Percentiles rank a stretch among this genome's conserved stretches.
Evolutionary conservation across 129 eudicot genomes (phyloP).

Genomic region (Tanacetum coccineum): DNA sequence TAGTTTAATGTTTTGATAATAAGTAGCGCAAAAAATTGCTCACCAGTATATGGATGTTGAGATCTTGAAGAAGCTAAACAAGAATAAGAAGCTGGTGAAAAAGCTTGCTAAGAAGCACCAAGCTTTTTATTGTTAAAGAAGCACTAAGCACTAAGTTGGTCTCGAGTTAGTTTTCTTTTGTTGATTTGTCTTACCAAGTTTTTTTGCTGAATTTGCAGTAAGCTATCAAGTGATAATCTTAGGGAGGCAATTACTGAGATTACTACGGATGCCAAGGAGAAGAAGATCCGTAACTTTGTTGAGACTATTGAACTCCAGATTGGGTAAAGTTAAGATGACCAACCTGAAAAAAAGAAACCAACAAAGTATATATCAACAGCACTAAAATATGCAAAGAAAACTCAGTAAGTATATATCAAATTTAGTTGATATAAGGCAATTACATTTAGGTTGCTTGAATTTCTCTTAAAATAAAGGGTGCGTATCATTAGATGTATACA

Average conservation of each 20-base stretch:
- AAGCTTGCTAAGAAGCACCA: constrained; percentile 56
- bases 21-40: constrained; percentile 48
- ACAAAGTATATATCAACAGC: no score
- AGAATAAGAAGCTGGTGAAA: constrained; percentile 53
- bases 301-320: constrained; percentile 55
- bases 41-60: constrained; percentile 54
- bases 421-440: no score
- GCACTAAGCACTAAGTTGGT: no score
- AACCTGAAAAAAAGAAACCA: no score
- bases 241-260: constrained; percentile 53
- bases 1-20: background rate
- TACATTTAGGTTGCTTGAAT: no score
- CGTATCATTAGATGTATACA: no score
- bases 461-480: no score
- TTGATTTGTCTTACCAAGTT: background rate
- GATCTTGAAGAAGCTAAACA: constrained; percentile 47
- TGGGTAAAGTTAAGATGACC: no score
- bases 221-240: constrained; percentile 48
- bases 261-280: constrained; percentile 39
- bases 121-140: no score
- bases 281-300: constrained; percentile 38
- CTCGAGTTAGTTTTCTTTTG: background rate
- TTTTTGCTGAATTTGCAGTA: constrained; percentile 27
- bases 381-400: no score
- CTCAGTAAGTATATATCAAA: no score